Evolutionary conservation across 345 rosid genomes (phyloP), one percentile per base, ranked within the genome.

Genomic region (Alliaria petiolata): DNA sequence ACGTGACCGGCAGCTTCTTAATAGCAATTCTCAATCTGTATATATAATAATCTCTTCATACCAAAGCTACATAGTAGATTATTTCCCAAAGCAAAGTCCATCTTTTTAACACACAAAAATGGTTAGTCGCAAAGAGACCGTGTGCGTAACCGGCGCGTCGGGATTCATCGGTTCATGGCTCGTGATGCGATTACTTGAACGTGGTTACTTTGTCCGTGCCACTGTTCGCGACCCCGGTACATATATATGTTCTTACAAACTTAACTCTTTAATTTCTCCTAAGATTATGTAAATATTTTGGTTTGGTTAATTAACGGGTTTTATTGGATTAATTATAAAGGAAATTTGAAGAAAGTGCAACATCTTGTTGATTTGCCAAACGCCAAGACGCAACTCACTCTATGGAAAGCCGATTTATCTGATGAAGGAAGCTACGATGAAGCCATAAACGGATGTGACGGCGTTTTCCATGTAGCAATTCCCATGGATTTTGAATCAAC

Each of bases 101-200:
- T 15, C 53, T 40, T 16, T n/a, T 20, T 11, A 54, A 9, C 26
- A 13, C 15, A 13, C 4, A 49, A 40, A 62, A 69, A 81, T 82
- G 84, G 81, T 60, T 6, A 51, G 38, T 11, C 56, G 65, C 16
- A 11, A 31, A 4, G 69, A 80, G 52, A 75, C 63, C 3, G 93
- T 91, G 8, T 95, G 96, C n/a, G 93, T 95, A 19, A 95, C 97
- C 1, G 98, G 98, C 2, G 96, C 96, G 0, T 78, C 97, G 0
- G 95, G 96, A 11, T 91, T 89, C 78, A 87, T 95, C 43, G 99
- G 97, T 3, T 91, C 99, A 50, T 95, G 98, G 99, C 95, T 95
- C 46, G 62, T 86, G 51, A 89, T 86, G 99, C 77, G 92, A 72
- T 81, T 95, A 40, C 86, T 95, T 0, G 98, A 89, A 76, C 86